Percentiles rank a stretch among this genome's conserved stretches.
phyloP scores from a whole-genome alignment of 306 rosid species.

The Cucumis cinereus region DNA sequence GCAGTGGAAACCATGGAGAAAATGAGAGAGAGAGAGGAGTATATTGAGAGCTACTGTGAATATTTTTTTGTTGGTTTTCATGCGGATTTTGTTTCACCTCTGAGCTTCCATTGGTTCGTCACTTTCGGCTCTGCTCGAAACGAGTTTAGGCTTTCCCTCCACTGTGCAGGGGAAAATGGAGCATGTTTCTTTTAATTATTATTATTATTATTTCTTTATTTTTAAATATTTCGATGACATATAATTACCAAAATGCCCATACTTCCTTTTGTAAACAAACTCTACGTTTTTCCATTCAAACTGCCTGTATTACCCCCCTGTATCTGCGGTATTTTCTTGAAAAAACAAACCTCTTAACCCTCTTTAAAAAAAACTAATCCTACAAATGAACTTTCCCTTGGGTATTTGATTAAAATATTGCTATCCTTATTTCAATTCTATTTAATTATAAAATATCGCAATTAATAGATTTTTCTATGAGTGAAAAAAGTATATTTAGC shows the following conservation, averaged over 20 bases:
- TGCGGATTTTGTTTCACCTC: conserved; percentile 20
- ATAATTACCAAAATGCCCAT: conserved; percentile 24
- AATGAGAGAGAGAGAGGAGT: not conserved
- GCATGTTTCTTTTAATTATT: not conserved
- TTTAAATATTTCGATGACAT: not conserved
- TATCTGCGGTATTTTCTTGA: not conserved
- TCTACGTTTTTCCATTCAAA: not conserved
- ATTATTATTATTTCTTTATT: not conserved
- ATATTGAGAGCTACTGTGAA: not conserved
- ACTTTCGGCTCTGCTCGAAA: conserved; percentile 48
- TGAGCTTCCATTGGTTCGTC: conserved; percentile 60
- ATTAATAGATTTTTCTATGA: no score
- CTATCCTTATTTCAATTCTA: no score
- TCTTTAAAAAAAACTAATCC: no score
- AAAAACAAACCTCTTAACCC: no score
- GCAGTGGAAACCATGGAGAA: not conserved
- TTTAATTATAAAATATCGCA: no score
- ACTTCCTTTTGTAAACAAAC: not conserved
- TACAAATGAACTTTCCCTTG: no score
- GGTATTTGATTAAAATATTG: no score
- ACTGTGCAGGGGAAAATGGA: conserved; percentile 34
- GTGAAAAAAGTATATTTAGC: no score
- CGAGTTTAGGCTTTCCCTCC: conserved; percentile 20
- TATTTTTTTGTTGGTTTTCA: conserved; percentile 6
- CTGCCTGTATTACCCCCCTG: not conserved